Evolutionary conservation across 2,329 filamentous ascomycete genomes (phyloP).

Genomic region (Epichloe bromicola): DNA sequence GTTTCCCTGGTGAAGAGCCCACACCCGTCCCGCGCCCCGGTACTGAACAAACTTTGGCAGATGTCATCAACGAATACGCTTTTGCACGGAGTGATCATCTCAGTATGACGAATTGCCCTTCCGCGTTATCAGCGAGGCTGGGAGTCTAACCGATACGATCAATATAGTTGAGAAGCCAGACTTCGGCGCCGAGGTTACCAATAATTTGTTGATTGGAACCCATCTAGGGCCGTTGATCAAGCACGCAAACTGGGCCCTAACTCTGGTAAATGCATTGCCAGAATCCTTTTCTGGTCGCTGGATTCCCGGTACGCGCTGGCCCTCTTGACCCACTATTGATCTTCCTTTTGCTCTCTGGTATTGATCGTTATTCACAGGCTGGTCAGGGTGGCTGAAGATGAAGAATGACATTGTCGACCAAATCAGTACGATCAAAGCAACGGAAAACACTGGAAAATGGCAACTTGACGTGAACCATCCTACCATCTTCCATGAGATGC

Average conservation of each 20-base stretch:
- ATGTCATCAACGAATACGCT: conserved; percentile 28
- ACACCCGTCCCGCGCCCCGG: not conserved
- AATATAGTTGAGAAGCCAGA: conserved; percentile 19
- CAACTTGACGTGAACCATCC: conserved; percentile 20
- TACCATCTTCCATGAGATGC: conserved; percentile 23
- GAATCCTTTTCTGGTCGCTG: conserved; percentile 23
- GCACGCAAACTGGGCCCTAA: conserved; percentile 23
- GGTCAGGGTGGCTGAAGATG: conserved; percentile 25
- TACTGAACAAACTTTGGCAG: conserved; percentile 9
- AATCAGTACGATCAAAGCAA: conserved; percentile 22
- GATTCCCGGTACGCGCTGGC: conserved; percentile 14
- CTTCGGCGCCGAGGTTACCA: conserved; percentile 23
- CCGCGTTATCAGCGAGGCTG: not conserved
- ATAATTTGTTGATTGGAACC: conserved; percentile 23
- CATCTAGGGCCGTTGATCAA: conserved; percentile 24
- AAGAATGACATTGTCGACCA: conserved; percentile 24
- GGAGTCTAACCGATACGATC: not conserved
- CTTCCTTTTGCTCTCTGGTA: conserved; percentile 7
- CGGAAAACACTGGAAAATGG: conserved; percentile 21
- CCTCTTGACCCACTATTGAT: conserved; percentile 1
- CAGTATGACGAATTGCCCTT: conserved; percentile 9
- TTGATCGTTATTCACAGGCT: conserved; percentile 16
- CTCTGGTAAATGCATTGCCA: conserved; percentile 22
- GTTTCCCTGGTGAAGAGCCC: conserved; percentile 1
- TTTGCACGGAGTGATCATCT: conserved; percentile 23